Conservation (phyloP, 768 basidiomycete genomes). For the Leccinum truebloodii region DNA sequence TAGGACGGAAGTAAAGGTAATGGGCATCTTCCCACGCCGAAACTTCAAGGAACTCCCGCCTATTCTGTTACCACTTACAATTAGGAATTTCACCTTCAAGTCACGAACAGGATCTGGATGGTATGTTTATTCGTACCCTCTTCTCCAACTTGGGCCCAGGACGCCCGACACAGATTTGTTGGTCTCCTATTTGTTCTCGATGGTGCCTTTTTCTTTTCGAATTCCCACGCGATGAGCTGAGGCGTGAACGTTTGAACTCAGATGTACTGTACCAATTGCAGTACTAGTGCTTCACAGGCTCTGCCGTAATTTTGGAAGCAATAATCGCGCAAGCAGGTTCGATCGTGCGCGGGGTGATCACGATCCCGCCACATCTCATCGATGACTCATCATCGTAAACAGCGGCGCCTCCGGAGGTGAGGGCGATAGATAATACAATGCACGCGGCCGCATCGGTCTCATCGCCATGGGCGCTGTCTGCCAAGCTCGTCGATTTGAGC, state of each 20-base stretch:
- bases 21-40: too few relatives aligned
- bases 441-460: conserved; percentile 9
- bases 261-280: too few relatives aligned
- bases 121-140: conserved; percentile 31
- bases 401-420: conserved; percentile 1
- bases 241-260: too few relatives aligned
- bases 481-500: conserved; percentile 15
- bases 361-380: conserved; percentile 17
- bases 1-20: too few relatives aligned
- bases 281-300: too few relatives aligned
- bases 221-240: too few relatives aligned
- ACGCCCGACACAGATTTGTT: background rate
- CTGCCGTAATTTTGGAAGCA: too few relatives aligned
- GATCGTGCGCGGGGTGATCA: background rate
- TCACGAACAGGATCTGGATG: conserved; percentile 64
- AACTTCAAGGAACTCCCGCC: conserved; percentile 40
- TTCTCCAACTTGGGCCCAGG: background rate
- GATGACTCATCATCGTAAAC: conserved; percentile 17
- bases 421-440: conserved; percentile 6
- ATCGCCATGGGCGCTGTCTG: conserved; percentile 17
- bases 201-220: too few relatives aligned
- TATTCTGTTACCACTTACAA: conserved; percentile 63
- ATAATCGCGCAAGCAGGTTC: background rate
- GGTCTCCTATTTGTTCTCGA: conserved; percentile 70
- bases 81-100: conserved; percentile 64